Percentiles rank a stretch among this genome's conserved stretches.
These are phyloP conservation scores for Cercospora berteroae DNA, from an alignment of 2,329 filamentous ascomycete genomes.

Conservation along the genomic window DNA sequence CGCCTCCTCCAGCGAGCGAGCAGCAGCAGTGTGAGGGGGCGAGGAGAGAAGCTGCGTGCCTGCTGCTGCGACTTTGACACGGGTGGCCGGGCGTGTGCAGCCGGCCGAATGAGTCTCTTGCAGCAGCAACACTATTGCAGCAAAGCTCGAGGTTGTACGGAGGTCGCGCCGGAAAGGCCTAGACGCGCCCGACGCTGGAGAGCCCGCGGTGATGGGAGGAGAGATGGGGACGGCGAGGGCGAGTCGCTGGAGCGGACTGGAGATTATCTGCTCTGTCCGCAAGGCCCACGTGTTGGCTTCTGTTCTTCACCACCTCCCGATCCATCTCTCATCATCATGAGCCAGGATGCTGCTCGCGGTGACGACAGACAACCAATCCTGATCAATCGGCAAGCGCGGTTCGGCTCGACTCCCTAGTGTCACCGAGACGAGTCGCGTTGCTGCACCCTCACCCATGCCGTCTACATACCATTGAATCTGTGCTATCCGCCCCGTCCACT, in stretches of 20 bases:
- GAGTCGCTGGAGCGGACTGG: background rate
- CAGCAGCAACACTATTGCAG: background rate
- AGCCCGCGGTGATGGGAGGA: background rate
- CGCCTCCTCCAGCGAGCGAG: background rate
- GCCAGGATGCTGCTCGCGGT: background rate
- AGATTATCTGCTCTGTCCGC: background rate
- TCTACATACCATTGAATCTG: background rate
- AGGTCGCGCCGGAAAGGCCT: background rate
- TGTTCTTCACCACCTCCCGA: background rate
- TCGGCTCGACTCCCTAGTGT: constrained; percentile 5
- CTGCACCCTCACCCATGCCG: background rate
- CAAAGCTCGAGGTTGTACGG: background rate
- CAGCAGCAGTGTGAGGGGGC: background rate
- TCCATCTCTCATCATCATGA: background rate
- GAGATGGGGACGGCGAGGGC: background rate
- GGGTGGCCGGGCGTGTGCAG: background rate
- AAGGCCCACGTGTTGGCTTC: constrained; percentile 5
- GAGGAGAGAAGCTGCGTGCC: background rate
- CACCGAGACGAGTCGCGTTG: background rate
- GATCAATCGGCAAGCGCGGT: no score
- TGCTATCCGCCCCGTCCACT: background rate
- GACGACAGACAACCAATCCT: background rate
- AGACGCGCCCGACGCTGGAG: background rate
- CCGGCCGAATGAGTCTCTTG: background rate
- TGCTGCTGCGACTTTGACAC: background rate